Conservation (phyloP, 805 yeast genomes). For the Brettanomyces custersianus region DNA sequence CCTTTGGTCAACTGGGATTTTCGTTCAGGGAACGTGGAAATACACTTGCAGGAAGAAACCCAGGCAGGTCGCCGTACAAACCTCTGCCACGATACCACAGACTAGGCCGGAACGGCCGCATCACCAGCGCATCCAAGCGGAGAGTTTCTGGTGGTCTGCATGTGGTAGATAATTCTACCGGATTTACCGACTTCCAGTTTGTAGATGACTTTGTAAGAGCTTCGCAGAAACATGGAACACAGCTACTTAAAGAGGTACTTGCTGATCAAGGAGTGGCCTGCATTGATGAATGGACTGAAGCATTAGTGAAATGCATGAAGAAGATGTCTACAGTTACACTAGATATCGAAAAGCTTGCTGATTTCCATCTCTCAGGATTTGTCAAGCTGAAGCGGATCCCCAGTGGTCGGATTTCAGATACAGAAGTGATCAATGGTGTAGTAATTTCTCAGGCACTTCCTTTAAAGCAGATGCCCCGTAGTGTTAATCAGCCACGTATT, state of each 20-base stretch:
- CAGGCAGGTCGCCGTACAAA: too few relatives aligned
- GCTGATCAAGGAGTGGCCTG: constrained; percentile 48
- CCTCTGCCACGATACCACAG: not conserved
- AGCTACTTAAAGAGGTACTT: constrained; percentile 49
- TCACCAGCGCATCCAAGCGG: too few relatives aligned
- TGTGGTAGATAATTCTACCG: not conserved
- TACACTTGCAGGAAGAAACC: too few relatives aligned
- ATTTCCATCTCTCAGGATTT: constrained; percentile 80
- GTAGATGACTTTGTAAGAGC: constrained; percentile 25
- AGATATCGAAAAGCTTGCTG: constrained; percentile 55
- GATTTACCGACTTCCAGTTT: constrained; percentile 22
- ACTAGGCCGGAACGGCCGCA: not conserved
- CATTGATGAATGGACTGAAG: constrained; percentile 48
- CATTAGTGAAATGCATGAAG: constrained; percentile 41
- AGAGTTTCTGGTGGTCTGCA: not conserved
- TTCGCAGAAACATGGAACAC: constrained; percentile 37
- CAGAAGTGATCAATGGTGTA: constrained; percentile 63
- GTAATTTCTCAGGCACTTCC: constrained; percentile 82
- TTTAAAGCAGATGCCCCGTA: constrained; percentile 64
- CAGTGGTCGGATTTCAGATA: constrained; percentile 61
- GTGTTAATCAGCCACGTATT: constrained; percentile 60
- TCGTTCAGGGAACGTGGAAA: too few relatives aligned
- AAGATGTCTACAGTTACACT: constrained; percentile 52
- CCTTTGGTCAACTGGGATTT: too few relatives aligned
- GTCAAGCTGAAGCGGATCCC: constrained; percentile 77